phyloP scores from a whole-genome alignment of 768 basidiomycete species.

The Russula emetica region DNA sequence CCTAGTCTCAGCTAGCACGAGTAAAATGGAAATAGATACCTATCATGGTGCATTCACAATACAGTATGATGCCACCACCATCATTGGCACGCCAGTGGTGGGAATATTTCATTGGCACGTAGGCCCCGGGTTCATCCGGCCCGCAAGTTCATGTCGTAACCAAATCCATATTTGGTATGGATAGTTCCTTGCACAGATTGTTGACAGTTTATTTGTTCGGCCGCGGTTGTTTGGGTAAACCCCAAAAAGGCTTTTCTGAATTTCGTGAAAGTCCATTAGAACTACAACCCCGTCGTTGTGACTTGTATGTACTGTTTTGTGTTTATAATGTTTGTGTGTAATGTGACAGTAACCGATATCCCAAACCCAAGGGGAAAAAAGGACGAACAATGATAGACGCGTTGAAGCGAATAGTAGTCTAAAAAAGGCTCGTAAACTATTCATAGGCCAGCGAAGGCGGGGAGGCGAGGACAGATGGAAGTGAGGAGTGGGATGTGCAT shows the following conservation, averaged over 20 bases:
- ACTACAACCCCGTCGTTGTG: constrained; percentile 22
- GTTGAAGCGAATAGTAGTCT: constrained; percentile 17
- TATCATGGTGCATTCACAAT: neutral
- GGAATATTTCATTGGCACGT: neutral
- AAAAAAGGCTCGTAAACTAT: constrained; percentile 14
- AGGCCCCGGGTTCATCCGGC: neutral
- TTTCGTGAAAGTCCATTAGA: constrained; percentile 12
- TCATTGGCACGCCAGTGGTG: neutral
- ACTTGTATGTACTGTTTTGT: constrained; percentile 18
- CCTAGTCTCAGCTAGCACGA: neutral
- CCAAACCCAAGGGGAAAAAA: constrained; percentile 18
- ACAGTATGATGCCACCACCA: neutral
- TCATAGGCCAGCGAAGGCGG: neutral
- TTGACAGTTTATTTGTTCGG: neutral
- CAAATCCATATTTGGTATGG: neutral
- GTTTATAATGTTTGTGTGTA: constrained; percentile 20
- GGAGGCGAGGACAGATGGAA: neutral
- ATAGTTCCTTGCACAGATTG: neutral
- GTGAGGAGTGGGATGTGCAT: neutral
- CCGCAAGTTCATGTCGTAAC: neutral
- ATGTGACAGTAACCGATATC: constrained; percentile 19
- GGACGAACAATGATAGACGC: neutral
- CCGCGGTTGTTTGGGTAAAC: constrained; percentile 4
- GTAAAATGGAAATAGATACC: neutral
- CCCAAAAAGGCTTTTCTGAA: neutral